Percentiles rank a stretch among this genome's conserved stretches.
Conservation (phyloP, 495 filamentous ascomycete genomes). For the Chaetomidium leptoderma region DNA sequence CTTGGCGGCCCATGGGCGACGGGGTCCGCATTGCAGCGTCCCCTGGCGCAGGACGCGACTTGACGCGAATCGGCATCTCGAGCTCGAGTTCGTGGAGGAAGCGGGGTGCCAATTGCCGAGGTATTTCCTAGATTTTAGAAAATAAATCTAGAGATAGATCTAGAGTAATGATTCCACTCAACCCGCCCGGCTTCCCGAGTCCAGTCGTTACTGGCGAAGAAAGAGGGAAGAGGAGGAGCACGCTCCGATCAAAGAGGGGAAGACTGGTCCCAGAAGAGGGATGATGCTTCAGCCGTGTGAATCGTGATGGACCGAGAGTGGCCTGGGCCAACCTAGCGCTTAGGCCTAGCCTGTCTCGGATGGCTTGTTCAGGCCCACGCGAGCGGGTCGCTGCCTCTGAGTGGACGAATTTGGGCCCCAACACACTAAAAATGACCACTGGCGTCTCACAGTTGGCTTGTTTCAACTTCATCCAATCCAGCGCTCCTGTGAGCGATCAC, state of each 20-base stretch:
- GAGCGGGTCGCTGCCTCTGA: neutral
- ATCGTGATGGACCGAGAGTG: neutral
- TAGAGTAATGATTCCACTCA: neutral
- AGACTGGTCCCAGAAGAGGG: too few species aligned
- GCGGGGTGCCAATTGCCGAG: too few species aligned
- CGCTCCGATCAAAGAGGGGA: conserved; percentile 11
- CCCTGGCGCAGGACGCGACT: conserved; percentile 32
- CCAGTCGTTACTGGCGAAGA: neutral
- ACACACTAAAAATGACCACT: neutral
- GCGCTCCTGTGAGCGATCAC: neutral
- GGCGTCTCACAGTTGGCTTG: neutral
- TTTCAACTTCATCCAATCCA: conserved; percentile 11
- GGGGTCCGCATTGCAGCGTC: conserved; percentile 25
- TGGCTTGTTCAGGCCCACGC: neutral
- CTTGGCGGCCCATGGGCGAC: conserved; percentile 21
- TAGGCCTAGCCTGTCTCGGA: conserved; percentile 13
- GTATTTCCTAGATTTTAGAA: neutral
- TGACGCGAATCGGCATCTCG: conserved; percentile 46
- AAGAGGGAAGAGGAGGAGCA: neutral
- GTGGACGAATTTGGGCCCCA: neutral
- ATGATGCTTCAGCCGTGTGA: neutral
- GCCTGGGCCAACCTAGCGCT: too few species aligned
- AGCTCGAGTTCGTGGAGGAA: neutral
- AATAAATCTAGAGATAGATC: neutral
- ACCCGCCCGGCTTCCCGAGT: neutral